phyloP scores from a whole-genome alignment of 1,284 basidiomycete species.

The Austroboletus sp. region DNA sequence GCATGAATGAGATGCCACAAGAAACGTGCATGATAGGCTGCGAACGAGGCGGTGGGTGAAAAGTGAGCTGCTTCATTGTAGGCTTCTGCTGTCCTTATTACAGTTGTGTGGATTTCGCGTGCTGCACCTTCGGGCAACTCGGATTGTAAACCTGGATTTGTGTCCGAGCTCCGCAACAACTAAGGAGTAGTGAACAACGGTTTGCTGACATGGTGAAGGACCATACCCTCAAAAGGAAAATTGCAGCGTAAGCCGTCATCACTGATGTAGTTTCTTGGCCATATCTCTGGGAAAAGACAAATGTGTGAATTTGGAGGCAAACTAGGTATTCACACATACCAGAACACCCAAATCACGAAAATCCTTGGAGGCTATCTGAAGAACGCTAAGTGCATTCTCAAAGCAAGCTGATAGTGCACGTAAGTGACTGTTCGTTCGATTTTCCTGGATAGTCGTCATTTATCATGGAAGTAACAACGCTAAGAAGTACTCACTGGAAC shows the following conservation, averaged over 20 bases:
- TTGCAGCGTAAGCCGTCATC: slow-evolving; percentile 78
- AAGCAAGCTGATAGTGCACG: slow-evolving; percentile 67
- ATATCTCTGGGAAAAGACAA: slow-evolving; percentile 50
- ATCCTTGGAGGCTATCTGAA: slow-evolving; percentile 64
- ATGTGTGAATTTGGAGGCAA: neutral
- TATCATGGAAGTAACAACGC: slow-evolving; percentile 1
- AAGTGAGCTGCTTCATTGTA: slow-evolving; percentile 61
- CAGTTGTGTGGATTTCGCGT: slow-evolving; percentile 56
- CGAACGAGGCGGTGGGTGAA: slow-evolving; percentile 54
- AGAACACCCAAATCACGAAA: slow-evolving; percentile 69
- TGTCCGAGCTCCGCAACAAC: slow-evolving; percentile 60
- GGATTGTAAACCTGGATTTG: slow-evolving; percentile 39
- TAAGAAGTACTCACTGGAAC: slow-evolving; percentile 40
- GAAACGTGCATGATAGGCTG: slow-evolving; percentile 69
- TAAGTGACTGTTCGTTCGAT: slow-evolving; percentile 50
- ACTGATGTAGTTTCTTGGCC: slow-evolving; percentile 73
- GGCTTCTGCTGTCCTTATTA: slow-evolving; percentile 63
- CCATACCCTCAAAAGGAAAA: slow-evolving; percentile 65
- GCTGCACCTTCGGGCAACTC: slow-evolving; percentile 53
- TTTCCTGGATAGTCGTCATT: slow-evolving; percentile 30
- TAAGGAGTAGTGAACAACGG: slow-evolving; percentile 26
- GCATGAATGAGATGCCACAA: slow-evolving; percentile 60
- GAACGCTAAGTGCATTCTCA: slow-evolving; percentile 59
- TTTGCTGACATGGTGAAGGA: neutral
- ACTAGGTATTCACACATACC: slow-evolving; percentile 39